Evolutionary conservation across 305 asterid genomes (phyloP).

Genomic region (Solanum hybrid): DNA sequence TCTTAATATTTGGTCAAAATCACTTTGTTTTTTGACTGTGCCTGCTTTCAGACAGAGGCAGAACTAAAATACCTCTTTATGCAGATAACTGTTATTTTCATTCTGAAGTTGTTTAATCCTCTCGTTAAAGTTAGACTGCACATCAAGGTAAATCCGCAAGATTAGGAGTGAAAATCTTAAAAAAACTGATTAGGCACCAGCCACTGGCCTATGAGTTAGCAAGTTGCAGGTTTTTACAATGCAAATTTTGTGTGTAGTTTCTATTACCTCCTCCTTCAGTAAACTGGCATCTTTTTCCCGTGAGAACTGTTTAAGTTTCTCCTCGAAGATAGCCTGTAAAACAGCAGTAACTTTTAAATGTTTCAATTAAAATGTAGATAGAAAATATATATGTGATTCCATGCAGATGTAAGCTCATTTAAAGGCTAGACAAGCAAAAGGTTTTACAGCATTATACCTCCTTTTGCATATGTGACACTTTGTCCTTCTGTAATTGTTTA

Average conservation of each 20-base stretch:
- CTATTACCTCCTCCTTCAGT: conserved; percentile 25
- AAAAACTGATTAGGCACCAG: conserved; percentile 4
- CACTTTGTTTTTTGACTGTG: not conserved
- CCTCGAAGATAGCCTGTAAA: conserved; percentile 17
- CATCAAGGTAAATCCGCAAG: not conserved
- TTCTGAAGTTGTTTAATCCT: conserved; percentile 17
- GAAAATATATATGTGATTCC: not conserved
- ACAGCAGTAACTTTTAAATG: not conserved
- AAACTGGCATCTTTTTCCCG: conserved; percentile 14
- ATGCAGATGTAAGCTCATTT: not conserved
- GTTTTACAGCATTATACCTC: conserved; percentile 29
- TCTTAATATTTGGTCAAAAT: not conserved
- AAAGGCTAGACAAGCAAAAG: not conserved
- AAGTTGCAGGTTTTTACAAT: not conserved
- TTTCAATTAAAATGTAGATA: not conserved
- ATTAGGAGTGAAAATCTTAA: not conserved
- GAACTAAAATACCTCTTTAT: conserved; percentile 14
- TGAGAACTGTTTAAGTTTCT: conserved; percentile 11
- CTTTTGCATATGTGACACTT: conserved; percentile 32
- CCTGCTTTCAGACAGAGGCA: conserved; percentile 8
- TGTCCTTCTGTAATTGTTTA: conserved; percentile 36
- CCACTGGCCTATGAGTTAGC: not conserved
- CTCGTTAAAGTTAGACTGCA: conserved; percentile 16
- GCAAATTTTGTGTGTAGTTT: not conserved
- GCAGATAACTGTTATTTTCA: conserved; percentile 11